Evolutionary conservation across 2,329 filamentous ascomycete species (phyloP).

Genomic region (Ascochyta fabae): DNA sequence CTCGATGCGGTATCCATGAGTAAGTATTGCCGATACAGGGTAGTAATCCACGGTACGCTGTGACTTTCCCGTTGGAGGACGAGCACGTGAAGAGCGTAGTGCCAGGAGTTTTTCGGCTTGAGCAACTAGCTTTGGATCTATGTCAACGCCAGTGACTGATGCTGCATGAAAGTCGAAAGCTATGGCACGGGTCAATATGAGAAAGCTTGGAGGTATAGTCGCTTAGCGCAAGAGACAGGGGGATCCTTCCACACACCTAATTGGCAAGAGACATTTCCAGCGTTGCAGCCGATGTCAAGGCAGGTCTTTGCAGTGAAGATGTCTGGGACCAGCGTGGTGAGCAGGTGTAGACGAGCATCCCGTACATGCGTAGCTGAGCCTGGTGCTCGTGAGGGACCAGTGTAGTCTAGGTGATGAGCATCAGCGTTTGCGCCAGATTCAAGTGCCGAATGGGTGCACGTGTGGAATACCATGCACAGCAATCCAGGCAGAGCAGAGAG

Average conservation of each 20-base stretch:
- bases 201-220: constrained; percentile 15
- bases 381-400: constrained; percentile 44
- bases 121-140: constrained; percentile 46
- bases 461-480: neutral
- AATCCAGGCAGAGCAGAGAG: constrained; percentile 15
- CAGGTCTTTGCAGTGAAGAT: constrained; percentile 45
- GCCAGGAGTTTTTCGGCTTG: constrained; percentile 47
- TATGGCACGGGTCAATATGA: constrained; percentile 38
- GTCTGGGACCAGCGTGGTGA: constrained; percentile 41
- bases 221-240: constrained; percentile 25
- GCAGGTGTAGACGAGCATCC: constrained; percentile 46
- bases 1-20: constrained; percentile 42
- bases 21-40: constrained; percentile 46
- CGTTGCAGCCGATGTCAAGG: constrained; percentile 51
- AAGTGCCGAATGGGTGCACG: constrained; percentile 23
- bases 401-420: constrained; percentile 42
- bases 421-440: constrained; percentile 20
- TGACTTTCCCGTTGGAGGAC: constrained; percentile 27
- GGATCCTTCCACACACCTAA: constrained; percentile 44
- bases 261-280: constrained; percentile 47
- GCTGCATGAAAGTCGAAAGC: constrained; percentile 47
- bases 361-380: constrained; percentile 46
- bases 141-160: constrained; percentile 49
- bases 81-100: constrained; percentile 45
- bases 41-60: constrained; percentile 39